Evolutionary conservation across 805 yeast species (phyloP), one percentile per base, ranked within the genome.

Genomic region (Kregervanrija pseudodelftensis): DNA sequence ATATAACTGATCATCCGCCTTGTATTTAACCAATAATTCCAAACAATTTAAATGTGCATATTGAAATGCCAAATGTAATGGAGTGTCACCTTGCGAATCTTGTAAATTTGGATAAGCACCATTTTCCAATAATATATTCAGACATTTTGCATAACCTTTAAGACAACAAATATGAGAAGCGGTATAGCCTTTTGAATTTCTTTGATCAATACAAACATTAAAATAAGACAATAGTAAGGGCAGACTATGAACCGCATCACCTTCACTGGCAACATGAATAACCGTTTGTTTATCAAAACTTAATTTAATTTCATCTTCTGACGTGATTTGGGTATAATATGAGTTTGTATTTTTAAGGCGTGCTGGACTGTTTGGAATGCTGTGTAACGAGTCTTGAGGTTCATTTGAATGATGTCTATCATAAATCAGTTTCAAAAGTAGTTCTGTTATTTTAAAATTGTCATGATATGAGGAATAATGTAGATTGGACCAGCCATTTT

Each of bases 401-500:
- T 53, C 48, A 39, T 54, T 61, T n/a, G 58, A 36, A 9, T 28
- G 33, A 28, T 30, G 33, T n/a, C 15, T 8, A 1, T 33, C 31
- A 14, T 32, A 11, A 10, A 56, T 47, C 36, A 45, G 17, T 16
- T 51, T 45, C 16, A 60, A 48, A 12, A 66, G 45, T 11, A 57
- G 40, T 13, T 57, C 58, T n/a, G 63, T 49, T 30, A 85, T 72
- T 44, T 82, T 72, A 54, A 80, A 82, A 49, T 82, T 73, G 37
- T 95, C 93, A 55, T 82, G 66, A 54, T 59, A 82, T 4, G 91
- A 79, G 0, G 95, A 89, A 61, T 86, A 85, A 60, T 87, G 96
- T 39, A 87, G 66, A 34, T 84, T 80, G 12, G 85, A 72, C 95
- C 95, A 87, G 2, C 96, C 96, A 56, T 81, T 79, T 16, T 58